A percentile compares a stretch with the other conserved stretches of the same genome.
These are phyloP conservation scores for Paraconiothyrium sp. DNA, from an alignment of 2,329 filamentous ascomycete species.

Conservation along the genomic window DNA sequence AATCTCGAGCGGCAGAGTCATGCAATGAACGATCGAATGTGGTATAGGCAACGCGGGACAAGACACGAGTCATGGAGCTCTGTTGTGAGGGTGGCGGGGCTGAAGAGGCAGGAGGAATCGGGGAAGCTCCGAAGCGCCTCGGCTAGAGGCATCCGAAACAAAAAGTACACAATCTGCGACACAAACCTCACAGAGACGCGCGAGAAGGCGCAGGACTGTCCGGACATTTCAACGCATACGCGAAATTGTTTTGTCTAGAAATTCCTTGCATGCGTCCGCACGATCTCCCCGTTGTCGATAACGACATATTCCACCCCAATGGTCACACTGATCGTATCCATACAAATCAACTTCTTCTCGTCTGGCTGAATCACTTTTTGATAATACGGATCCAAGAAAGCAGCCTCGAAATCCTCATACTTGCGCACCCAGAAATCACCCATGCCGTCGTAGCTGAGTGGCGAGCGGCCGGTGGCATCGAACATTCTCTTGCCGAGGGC, in stretches of 20 bases:
- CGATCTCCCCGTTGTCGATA: slow-evolving; percentile 27
- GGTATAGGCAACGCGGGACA: not conserved
- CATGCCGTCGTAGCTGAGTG: slow-evolving; percentile 32
- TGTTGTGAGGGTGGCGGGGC: not conserved
- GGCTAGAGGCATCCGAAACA: not conserved
- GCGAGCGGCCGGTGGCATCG: slow-evolving; percentile 19
- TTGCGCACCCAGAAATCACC: slow-evolving; percentile 38
- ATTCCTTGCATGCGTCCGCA: slow-evolving; percentile 9
- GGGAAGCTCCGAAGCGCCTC: not conserved
- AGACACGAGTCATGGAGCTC: not conserved
- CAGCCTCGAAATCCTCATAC: slow-evolving; percentile 36
- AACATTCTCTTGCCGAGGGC: slow-evolving; percentile 25
- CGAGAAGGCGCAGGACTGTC: not conserved
- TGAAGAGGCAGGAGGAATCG: not conserved
- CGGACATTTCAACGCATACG: not conserved
- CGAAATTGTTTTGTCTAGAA: not conserved
- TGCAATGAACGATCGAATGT: not conserved
- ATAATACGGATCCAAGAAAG: slow-evolving; percentile 36
- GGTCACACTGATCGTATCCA: slow-evolving; percentile 23
- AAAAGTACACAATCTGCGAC: not conserved
- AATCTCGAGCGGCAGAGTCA: not conserved
- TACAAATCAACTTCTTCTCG: slow-evolving; percentile 35
- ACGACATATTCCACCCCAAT: slow-evolving; percentile 26
- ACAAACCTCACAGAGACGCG: not conserved
- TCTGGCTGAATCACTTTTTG: slow-evolving; percentile 29